phyloP scores from a whole-genome alignment of 208 protist species.

The Endotrypanum monterogeii region DNA sequence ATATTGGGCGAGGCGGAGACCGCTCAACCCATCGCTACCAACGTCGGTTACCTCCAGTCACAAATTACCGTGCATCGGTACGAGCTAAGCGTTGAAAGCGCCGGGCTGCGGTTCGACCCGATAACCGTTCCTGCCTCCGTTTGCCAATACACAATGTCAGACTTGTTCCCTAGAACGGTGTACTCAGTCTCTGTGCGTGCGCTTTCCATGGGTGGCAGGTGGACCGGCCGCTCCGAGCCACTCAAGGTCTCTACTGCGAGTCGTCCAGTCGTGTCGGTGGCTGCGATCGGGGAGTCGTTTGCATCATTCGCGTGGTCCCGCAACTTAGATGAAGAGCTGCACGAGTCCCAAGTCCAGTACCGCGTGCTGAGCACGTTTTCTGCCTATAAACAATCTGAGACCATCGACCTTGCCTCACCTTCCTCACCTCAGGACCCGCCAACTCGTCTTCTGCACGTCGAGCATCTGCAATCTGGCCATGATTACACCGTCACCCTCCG shows the following conservation, averaged over 20 bases:
- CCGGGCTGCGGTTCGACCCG: conserved; percentile 28
- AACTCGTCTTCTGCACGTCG: conserved; percentile 60
- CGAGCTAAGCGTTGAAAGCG: conserved; percentile 29
- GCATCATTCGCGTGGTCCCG: conserved; percentile 78
- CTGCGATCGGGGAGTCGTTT: conserved; percentile 79
- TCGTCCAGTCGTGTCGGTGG: conserved; percentile 47
- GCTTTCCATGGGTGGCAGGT: conserved; percentile 65
- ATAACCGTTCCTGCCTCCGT: conserved; percentile 29
- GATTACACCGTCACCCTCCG: conserved; percentile 73
- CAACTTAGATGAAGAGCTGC: conserved; percentile 33
- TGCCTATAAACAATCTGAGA: conserved; percentile 52
- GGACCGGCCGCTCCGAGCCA: conserved; percentile 67
- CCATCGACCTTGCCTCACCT: conserved; percentile 27
- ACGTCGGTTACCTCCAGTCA: conserved; percentile 25
- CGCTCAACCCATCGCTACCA: background rate
- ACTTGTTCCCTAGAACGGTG: conserved; percentile 63
- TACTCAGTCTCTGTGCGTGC: conserved; percentile 80
- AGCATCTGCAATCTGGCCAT: conserved; percentile 61
- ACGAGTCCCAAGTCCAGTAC: conserved; percentile 78
- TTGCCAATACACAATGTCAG: conserved; percentile 48
- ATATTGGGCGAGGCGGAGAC: conserved; percentile 7
- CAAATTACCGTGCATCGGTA: conserved; percentile 32
- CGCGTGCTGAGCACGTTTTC: conserved; percentile 51
- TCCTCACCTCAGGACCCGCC: conserved; percentile 14
- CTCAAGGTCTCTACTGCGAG: conserved; percentile 69